Base-by-base conservation (phyloP, 129 eudicot genomes). In the Artemisia tridentata region DNA sequence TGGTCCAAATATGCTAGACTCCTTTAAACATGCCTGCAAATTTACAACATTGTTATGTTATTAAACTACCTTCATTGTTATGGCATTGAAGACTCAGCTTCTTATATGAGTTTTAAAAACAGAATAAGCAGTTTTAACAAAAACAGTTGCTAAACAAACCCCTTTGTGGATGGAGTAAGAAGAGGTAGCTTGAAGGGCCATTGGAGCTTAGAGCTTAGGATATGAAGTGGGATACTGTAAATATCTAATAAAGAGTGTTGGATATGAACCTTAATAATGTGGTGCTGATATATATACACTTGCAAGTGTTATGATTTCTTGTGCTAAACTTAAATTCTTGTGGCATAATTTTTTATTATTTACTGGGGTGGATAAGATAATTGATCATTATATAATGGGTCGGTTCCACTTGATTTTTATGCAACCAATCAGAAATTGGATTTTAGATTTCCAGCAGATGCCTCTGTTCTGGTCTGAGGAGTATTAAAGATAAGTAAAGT, bases 141-240 rank as follows among this genome's bases (percentile, higher is more conserved):
- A 43, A 48, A 58, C 19, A 27, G 41, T 56, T 45, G 23, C 19
- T 43, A 60, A 57, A 27, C 53, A 59, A 76, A 76, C 80, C 81
- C 69, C 76, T 69, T 84, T 86, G 88, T 82, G 86, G 49, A 84
- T 76, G 82, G 76, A 45, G 71, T 69, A 77, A 77, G 70, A 69
- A 55, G 93, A 69, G 68, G 93, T 76, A 71, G 96, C 86, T 70
- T 90, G 96, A 16, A 90, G 84, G 58, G 96, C 91, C 96, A 90
- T 89, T 62, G 76, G 51, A 78, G 67, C 34, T 78, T 15, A 12
- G 2, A 12, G 62, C 10, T n/a, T 27, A 18, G 47, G 67, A 75
- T 41, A 58, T 48, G 69, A 21, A 25, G 20, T 65, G 11, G 21
- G 19, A 45, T 17, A 18, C 14, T 58, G 65, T 61, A 62, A 67